Evolutionary conservation across 805 yeast species (phyloP), one percentile per base, ranked within the genome.

Genomic region (Lipomyces chichibuensis): DNA sequence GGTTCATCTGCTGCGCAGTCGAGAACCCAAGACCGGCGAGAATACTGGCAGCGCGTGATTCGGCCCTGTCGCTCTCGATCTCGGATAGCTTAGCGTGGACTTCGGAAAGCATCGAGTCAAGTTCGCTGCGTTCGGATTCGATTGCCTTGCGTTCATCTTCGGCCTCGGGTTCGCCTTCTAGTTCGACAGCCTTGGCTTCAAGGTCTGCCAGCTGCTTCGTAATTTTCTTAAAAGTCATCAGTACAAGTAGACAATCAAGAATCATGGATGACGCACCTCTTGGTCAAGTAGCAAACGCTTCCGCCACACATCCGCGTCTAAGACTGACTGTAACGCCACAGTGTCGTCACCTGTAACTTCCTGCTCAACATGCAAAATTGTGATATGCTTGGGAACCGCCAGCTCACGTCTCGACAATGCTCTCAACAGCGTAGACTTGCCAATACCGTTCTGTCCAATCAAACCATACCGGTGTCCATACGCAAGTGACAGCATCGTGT

Each of bases 221-320:
- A 53, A 79, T 73, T 3, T 73, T 73, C 46, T 59, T 23, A 17
- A 29, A 17, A 17, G n/a, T 29, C 56, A 37, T 54, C 8, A 33
- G 35, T 17, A 4, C 17, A 23, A 39, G 20, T 11, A 53, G 14
- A 13, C 7, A 56, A 56, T 27, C 32, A 23, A 43, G 32, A 27
- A 17, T 27, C n/a, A 13, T 32, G 32, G 14, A 43, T 25, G 9
- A 25, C 37, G 3, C 54, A 56, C 59, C 51, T 79, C 75, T 78
- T 93, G 96, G 77, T 95, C 98, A 58, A 81, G 80, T 43, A 95
- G 77, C 64, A 95, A 81, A 73, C 89, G 92, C 79, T 96, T 95
- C 78, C 99, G 85, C 99, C 99, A 95, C 54, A 95, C 99, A 81
- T 95, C 99, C 1, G 99, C 99, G 80, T 95, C 99, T 71, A 95